Percentiles rank a stretch among this genome's conserved stretches.
These are phyloP conservation scores for Saturnispora serradocipensis DNA, from an alignment of 805 yeast species.

Conservation along the genomic window DNA sequence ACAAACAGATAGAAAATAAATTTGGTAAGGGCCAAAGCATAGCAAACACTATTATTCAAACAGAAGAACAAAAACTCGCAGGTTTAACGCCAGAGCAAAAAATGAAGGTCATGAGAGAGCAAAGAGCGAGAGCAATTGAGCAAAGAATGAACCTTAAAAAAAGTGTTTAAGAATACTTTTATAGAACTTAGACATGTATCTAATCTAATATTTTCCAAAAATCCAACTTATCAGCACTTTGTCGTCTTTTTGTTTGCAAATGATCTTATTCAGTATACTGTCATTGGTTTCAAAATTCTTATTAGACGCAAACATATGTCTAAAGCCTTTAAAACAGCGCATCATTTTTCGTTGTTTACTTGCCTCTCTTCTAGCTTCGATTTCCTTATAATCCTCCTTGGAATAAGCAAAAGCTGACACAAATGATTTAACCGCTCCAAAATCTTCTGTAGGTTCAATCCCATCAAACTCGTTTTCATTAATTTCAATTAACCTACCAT, in stretches of 20 bases:
- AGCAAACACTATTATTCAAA: conserved; percentile 13
- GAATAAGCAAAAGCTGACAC: conserved; percentile 40
- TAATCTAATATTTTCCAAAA: conserved; percentile 1
- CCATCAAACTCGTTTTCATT: conserved; percentile 10
- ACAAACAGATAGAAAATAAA: not conserved
- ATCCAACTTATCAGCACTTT: conserved; percentile 5
- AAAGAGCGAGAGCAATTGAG: conserved; percentile 94
- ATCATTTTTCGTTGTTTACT: conserved; percentile 33
- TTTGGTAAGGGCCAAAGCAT: conserved; percentile 32
- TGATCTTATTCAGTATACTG: not conserved
- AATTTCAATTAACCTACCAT: conserved; percentile 29
- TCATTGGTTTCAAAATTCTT: not conserved
- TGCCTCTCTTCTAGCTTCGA: conserved; percentile 22
- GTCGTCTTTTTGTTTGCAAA: not conserved
- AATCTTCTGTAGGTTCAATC: conserved; percentile 10
- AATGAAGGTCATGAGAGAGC: conserved; percentile 79
- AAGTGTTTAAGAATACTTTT: not conserved
- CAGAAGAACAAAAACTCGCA: conserved; percentile 37
- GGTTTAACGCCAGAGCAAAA: conserved; percentile 69
- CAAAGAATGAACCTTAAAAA: conserved; percentile 47
- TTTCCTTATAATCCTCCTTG: conserved; percentile 16
- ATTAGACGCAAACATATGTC: conserved; percentile 47
- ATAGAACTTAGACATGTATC: not conserved
- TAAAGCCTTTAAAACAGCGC: conserved; percentile 51
- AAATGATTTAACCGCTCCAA: conserved; percentile 33